These are phyloP conservation scores for Hyaloscypha variabilis DNA, from an alignment of 495 filamentous ascomycete genomes.

Conservation along the genomic window DNA sequence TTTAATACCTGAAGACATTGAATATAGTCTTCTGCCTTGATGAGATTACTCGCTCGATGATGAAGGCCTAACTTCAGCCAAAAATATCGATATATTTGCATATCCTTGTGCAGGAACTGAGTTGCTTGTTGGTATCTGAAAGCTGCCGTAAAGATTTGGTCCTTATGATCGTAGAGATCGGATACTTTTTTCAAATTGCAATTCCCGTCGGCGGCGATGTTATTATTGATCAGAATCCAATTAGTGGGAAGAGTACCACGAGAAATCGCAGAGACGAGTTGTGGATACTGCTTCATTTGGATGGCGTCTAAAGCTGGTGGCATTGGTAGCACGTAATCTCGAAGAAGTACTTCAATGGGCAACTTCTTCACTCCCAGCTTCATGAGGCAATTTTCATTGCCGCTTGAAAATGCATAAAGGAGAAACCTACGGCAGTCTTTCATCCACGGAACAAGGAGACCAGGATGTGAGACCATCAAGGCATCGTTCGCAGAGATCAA, in stretches of 20 bases:
- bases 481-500: constrained; percentile 17
- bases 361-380: constrained; percentile 13
- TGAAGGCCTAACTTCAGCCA: constrained; percentile 25
- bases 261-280: constrained; percentile 10
- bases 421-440: constrained; percentile 20
- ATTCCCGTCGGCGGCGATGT: constrained; percentile 24
- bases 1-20: constrained; percentile 22
- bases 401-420: neutral
- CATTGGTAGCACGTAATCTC: constrained; percentile 23
- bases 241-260: neutral
- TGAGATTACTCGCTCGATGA: constrained; percentile 5
- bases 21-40: constrained; percentile 18
- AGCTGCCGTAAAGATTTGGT: constrained; percentile 25
- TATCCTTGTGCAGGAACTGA: constrained; percentile 17
- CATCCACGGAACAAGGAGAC: constrained; percentile 27
- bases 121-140: constrained; percentile 19
- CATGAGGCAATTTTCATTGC: constrained; percentile 3
- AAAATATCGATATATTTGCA: constrained; percentile 11
- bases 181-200: constrained; percentile 2
- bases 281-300: constrained; percentile 13
- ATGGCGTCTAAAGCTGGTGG: neutral
- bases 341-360: constrained; percentile 9
- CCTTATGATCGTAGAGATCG: constrained; percentile 25
- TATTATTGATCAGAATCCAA: neutral
- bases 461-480: constrained; percentile 9